Evolutionary conservation across 1,139 yeast species (phyloP), one percentile per base, ranked within the genome.

Genomic region (Nematodospora anomalae): DNA sequence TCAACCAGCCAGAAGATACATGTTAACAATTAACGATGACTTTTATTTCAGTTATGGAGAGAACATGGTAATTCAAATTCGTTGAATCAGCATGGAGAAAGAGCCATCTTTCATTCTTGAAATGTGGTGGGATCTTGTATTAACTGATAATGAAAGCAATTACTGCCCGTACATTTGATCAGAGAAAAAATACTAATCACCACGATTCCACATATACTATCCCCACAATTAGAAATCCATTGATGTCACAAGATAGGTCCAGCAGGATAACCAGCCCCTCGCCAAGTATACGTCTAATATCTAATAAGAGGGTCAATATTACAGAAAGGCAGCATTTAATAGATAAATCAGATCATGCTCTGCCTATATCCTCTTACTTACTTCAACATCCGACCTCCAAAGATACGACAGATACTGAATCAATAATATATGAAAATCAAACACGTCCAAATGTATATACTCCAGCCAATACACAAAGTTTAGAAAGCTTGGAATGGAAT

Each of bases 281-380:
- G 9, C 67, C 70, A 3, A 58, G 64, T 39, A 32, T 57, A 7
- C 52, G 71, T 28, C 62, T 55, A 28, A 64, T 65, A 16, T 62
- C 69, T 4, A 52, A 50, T 29, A 49, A 53, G 22, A 48, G 73
- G 38, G 69, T 67, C 15, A 59, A 57, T 33, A 44, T 37, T 15
- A 26, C 32, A 11, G 65, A 58, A 31, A 44, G 58, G 32, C 55
- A 44, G 27, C 50, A 52, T 7, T 50, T 57, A 11, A 25, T 57
- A 11, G 54, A 49, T 16, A 38, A 41, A 27, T 32, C 41, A 4
- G 52, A 51, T 24, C 21, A 18, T 6, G 21, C 21, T 18, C 8
- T 47, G 47, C 27, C 44, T 6, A 6, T 18, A 8, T 8, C 21
- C 8, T 6, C 12, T 16, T 28, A 28, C 15, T 13, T 22, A 8